Evolutionary conservation across 805 yeast species (phyloP), one percentile per base, ranked within the genome.

Genomic region (Danielia reshetovae): DNA sequence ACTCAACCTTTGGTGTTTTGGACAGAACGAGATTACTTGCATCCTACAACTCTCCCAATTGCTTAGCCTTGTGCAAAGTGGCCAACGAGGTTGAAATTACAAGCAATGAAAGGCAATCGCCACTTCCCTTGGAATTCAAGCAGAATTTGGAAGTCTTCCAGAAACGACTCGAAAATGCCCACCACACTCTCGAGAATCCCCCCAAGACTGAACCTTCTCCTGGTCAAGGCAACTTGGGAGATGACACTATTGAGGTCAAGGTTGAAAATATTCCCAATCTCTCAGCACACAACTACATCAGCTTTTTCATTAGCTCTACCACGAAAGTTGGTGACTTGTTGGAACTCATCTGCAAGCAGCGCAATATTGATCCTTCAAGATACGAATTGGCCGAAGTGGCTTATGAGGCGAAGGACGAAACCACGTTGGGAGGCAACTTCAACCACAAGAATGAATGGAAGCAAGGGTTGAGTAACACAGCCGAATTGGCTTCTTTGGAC

Each of bases 1-100:
- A 94, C 46, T 85, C 87, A 34, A 37, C 38, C 15, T 89, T 93
- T 64, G 97, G 97, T 2, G 77, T 89, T 1, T 63, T 93, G 36
- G 90, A 83, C 29, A 65, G 97, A 43, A 70, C 75, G 0, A 67
- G 89, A 34, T 49, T 65, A 4, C 65, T 93, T 18, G 65, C 78
- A 2, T 77, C 90, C 0, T 85, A 87, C 55, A 85, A 87, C 16
- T 81, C 79, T 35, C 69, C 71, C 4, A 85, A 80, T 45, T 96
- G 87, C 45, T 74, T 93, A 36, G 95, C 94, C 0, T 54, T 93
- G 9, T 80, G 87, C 34, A 63, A 57, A 42, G 85, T 84, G 2
- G 47, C 62, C 2, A 71, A 67, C n/a, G 67, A 54, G 7, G 36
- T 38, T 3, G 77, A 78, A 38, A 60, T 60, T 23, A 34, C 51